phyloP scores from a whole-genome alignment of 2,329 filamentous ascomycete genomes.

The Massarina eburnea region DNA sequence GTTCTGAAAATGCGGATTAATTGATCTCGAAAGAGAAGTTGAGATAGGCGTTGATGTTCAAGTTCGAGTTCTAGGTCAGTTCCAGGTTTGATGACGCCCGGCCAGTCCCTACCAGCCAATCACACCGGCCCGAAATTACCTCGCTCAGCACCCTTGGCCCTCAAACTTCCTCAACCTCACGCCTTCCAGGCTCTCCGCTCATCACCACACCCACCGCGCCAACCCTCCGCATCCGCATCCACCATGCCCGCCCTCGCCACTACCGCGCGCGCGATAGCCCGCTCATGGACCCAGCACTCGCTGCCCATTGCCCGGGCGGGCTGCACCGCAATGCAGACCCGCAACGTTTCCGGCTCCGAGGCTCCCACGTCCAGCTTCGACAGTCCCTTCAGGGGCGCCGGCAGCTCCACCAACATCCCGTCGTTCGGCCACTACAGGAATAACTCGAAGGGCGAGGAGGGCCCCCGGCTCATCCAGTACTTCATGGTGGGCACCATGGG shows the following conservation, averaged over 20 bases:
- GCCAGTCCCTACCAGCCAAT: conserved; percentile 18
- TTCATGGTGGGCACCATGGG: conserved; percentile 98
- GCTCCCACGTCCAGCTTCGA: conserved; percentile 48
- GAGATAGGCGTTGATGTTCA: neutral
- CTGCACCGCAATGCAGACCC: conserved; percentile 48
- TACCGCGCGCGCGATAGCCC: conserved; percentile 50
- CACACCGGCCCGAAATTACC: conserved; percentile 13
- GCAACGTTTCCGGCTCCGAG: conserved; percentile 37
- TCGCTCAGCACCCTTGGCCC: conserved; percentile 9
- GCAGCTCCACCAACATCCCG: conserved; percentile 69
- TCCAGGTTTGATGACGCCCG: conserved; percentile 4
- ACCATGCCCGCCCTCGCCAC: conserved; percentile 54
- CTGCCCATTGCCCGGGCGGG: conserved; percentile 50
- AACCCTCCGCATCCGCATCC: conserved; percentile 32
- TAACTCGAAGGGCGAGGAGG: conserved; percentile 63
- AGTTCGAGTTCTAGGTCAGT: too few species aligned
- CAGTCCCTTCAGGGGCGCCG: conserved; percentile 58
- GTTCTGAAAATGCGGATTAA: too few species aligned
- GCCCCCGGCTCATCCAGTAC: conserved; percentile 90
- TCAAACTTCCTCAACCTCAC: conserved; percentile 14
- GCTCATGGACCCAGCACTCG: conserved; percentile 50
- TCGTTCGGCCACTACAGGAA: conserved; percentile 87
- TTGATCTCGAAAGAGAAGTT: too few species aligned
- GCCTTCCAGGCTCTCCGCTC: conserved; percentile 18
- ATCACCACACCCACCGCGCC: conserved; percentile 20